These are phyloP conservation scores for Saturnispora hagleri DNA, from an alignment of 805 yeast species.

Conservation along the genomic window DNA sequence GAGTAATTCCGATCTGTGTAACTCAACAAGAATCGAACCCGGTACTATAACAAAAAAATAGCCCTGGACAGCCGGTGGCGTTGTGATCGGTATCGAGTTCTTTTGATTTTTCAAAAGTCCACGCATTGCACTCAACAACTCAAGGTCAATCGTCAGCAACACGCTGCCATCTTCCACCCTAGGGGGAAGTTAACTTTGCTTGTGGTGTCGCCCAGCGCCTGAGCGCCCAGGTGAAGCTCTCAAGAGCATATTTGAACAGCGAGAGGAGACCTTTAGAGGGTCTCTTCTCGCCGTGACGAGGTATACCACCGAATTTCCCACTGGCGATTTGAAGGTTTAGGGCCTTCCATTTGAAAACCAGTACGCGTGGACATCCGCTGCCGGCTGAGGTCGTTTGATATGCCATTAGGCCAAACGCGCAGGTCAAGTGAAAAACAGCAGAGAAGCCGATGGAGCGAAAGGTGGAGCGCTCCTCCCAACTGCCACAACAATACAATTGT, in stretches of 20 bases:
- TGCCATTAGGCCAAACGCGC: constrained; percentile 14
- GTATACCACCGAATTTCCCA: constrained; percentile 34
- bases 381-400: constrained; percentile 7
- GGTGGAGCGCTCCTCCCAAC: no score
- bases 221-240: constrained; percentile 30
- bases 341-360: constrained; percentile 25
- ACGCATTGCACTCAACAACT: constrained; percentile 33
- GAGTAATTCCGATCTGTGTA: not conserved
- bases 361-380: constrained; percentile 28
- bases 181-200: constrained; percentile 20
- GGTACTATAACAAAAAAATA: not conserved
- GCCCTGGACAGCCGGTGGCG: constrained; percentile 9
- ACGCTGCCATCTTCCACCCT: constrained; percentile 27
- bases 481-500: no score
- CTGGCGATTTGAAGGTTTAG: constrained; percentile 20
- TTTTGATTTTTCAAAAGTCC: constrained; percentile 20
- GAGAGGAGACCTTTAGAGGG: not conserved
- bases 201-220: constrained; percentile 33
- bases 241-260: constrained; percentile 23
- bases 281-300: constrained; percentile 11
- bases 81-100: constrained; percentile 35
- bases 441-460: not conserved
- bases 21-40: not conserved
- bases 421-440: not conserved
- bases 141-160: constrained; percentile 30